Evolutionary conservation across 164 flowering plant species (phyloP).

Genomic region (Amborella trichopoda): DNA sequence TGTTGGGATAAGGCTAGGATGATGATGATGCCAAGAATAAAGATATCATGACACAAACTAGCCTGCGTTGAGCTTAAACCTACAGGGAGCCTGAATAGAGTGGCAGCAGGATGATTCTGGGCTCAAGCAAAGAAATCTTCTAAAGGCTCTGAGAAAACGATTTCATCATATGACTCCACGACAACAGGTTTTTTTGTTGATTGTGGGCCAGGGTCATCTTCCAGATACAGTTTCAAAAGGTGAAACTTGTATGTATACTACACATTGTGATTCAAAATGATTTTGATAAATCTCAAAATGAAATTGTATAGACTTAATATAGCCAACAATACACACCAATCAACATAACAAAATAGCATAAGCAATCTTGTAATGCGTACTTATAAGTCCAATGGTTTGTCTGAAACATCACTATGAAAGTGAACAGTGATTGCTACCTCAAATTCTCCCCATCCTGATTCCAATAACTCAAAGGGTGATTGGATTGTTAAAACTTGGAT

Average conservation of each 20-base stretch:
- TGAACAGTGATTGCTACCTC: conserved; percentile 69
- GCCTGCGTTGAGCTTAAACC: conserved; percentile 38
- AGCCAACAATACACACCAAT: background rate
- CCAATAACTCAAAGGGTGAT: conserved; percentile 77
- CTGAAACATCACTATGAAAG: conserved; percentile 66
- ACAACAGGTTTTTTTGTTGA: conserved; percentile 86
- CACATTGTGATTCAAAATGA: background rate
- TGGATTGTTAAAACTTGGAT: conserved; percentile 81
- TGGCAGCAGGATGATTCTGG: conserved; percentile 70
- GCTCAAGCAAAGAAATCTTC: conserved; percentile 64
- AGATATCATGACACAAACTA: conserved; percentile 22
- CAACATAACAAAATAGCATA: background rate
- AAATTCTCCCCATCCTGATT: conserved; percentile 96
- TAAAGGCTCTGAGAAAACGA: conserved; percentile 75
- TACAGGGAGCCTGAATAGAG: conserved; percentile 56
- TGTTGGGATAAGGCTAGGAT: too few relatives aligned
- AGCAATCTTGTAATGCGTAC: conserved; percentile 17
- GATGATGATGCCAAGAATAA: background rate
- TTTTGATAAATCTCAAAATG: background rate
- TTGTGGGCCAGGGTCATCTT: conserved; percentile 70
- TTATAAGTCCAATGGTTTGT: conserved; percentile 74
- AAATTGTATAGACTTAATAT: background rate
- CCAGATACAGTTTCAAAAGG: conserved; percentile 73
- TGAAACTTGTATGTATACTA: conserved; percentile 43
- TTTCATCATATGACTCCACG: conserved; percentile 71